These are phyloP conservation scores for Pleurotus pulmonarius DNA, from an alignment of 768 basidiomycete species.

Conservation along the genomic window DNA sequence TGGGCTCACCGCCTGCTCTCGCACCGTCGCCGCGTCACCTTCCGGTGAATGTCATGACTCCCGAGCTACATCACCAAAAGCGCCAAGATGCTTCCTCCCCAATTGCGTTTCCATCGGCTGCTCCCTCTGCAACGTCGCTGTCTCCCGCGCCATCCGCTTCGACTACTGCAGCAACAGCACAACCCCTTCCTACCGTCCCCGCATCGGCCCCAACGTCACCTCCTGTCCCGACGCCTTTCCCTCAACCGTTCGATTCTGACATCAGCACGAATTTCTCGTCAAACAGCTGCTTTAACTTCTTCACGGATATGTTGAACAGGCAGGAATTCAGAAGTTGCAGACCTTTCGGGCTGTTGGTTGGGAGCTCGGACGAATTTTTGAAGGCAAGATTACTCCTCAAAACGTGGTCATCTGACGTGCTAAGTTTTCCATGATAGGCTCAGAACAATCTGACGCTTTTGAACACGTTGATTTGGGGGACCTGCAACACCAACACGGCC, in stretches of 20 bases:
- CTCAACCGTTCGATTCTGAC: constrained; percentile 66
- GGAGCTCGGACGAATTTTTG: constrained; percentile 51
- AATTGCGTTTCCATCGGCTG: constrained; percentile 15
- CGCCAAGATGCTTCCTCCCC: constrained; percentile 32
- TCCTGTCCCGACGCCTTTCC: constrained; percentile 69
- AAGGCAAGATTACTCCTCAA: constrained; percentile 36
- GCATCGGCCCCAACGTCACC: constrained; percentile 49
- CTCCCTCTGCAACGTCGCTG: constrained; percentile 13
- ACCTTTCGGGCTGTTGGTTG: constrained; percentile 64
- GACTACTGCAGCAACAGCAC: constrained; percentile 15
- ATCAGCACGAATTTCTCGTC: constrained; percentile 67
- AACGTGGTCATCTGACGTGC: not conserved
- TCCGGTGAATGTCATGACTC: not conserved
- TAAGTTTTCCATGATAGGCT: constrained; percentile 37
- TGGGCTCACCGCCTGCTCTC: not conserved
- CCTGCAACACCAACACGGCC: constrained; percentile 59
- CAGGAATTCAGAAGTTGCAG: constrained; percentile 68
- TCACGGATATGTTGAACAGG: constrained; percentile 68
- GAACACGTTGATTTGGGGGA: constrained; percentile 74
- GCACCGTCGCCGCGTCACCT: not conserved
- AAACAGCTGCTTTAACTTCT: constrained; percentile 62
- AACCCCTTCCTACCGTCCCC: constrained; percentile 31
- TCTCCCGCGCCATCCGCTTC: constrained; percentile 14
- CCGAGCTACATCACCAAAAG: constrained; percentile 22
- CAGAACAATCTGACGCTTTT: constrained; percentile 58